These are phyloP conservation scores for Sporobolomyces phaffii DNA, from an alignment of 768 basidiomycete species.

Conservation along the genomic window DNA sequence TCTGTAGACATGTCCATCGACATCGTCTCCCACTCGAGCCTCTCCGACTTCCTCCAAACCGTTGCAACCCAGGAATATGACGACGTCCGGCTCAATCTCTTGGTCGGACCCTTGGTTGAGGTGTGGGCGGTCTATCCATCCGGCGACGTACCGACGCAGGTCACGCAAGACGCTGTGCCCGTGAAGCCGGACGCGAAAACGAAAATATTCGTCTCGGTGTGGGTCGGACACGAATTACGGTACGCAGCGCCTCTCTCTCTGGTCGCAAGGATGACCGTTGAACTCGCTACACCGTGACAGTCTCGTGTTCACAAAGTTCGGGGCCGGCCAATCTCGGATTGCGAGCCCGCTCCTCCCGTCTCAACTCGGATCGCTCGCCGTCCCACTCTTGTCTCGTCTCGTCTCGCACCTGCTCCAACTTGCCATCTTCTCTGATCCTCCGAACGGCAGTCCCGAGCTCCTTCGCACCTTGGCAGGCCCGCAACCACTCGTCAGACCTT, in stretches of 20 bases:
- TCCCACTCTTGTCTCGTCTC: constrained; percentile 1
- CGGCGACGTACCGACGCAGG: background rate
- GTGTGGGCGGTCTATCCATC: background rate
- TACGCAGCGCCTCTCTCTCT: background rate
- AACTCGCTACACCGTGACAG: background rate
- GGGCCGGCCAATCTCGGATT: background rate
- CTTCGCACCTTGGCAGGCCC: constrained; percentile 17
- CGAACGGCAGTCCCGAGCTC: background rate
- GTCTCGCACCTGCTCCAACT: constrained; percentile 12
- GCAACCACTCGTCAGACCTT: background rate
- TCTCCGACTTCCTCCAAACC: background rate
- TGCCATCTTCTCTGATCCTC: background rate
- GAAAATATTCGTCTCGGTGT: background rate
- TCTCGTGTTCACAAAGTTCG: constrained; percentile 26
- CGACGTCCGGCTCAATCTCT: background rate
- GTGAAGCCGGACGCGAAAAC: background rate
- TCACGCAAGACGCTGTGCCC: background rate
- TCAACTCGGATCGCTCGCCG: background rate
- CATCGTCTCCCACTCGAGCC: background rate
- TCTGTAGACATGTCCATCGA: background rate
- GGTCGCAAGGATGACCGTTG: background rate
- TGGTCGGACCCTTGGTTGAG: background rate
- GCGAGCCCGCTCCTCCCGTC: background rate
- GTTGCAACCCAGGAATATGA: background rate
- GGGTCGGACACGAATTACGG: background rate